phyloP scores from a whole-genome alignment of 2,329 filamentous ascomycete genomes.

The Paecilomyces niveus region DNA sequence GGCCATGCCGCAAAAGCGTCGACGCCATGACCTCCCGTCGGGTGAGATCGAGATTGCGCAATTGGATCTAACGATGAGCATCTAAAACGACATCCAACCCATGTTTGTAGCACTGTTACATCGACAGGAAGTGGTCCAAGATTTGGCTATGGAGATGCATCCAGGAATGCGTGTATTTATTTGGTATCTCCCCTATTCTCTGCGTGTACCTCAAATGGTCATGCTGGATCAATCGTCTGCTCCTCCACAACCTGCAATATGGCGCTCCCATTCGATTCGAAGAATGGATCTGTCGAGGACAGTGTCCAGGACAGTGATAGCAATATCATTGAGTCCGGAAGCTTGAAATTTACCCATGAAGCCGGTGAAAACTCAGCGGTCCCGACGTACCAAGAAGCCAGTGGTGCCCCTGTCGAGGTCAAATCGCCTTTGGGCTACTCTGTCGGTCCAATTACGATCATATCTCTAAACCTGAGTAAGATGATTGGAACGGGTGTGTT shows the following conservation, averaged over 20 bases:
- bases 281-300: not conserved
- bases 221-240: not conserved
- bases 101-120: not conserved
- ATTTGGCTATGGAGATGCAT: not conserved
- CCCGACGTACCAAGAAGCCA: slow-evolving; percentile 53
- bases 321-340: slow-evolving; percentile 5
- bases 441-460: slow-evolving; percentile 49
- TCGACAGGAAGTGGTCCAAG: not conserved
- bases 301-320: not conserved
- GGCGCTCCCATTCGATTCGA: not conserved
- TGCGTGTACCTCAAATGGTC: not conserved
- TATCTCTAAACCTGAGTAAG: slow-evolving; percentile 55
- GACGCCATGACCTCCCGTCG: not conserved
- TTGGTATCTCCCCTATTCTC: not conserved
- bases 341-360: slow-evolving; percentile 36
- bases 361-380: slow-evolving; percentile 45
- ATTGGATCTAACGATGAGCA: not conserved
- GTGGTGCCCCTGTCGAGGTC: slow-evolving; percentile 55
- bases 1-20: not conserved
- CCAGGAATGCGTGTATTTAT: not conserved
- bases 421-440: slow-evolving; percentile 54
- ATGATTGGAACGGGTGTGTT: slow-evolving; percentile 61
- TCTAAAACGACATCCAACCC: too few species aligned
- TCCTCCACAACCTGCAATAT: not conserved
- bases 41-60: not conserved